phyloP scores from a whole-genome alignment of 2,329 filamentous ascomycete species.

The Epichloe uncinata region DNA sequence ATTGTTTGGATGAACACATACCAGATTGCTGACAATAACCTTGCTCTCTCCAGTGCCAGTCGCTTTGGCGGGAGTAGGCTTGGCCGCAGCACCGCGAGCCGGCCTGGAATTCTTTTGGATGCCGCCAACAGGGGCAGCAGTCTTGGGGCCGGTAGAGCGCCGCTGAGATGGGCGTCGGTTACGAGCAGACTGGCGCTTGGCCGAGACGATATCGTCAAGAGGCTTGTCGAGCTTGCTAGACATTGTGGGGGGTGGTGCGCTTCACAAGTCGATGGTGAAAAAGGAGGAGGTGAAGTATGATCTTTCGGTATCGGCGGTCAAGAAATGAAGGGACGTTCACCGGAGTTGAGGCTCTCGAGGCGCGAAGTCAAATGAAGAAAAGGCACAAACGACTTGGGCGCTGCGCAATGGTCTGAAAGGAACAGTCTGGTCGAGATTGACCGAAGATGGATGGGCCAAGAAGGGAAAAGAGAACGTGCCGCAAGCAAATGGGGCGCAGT shows the following conservation, averaged over 20 bases:
- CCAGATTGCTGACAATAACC: conserved; percentile 97
- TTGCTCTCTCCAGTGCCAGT: conserved; percentile 66
- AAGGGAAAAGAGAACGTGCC: background rate
- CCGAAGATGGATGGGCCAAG: background rate
- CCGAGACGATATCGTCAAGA: conserved; percentile 92
- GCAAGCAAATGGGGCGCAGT: background rate
- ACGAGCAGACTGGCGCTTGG: conserved; percentile 46
- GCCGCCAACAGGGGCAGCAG: conserved; percentile 66
- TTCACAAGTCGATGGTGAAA: background rate
- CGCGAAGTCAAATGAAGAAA: background rate
- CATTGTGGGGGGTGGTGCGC: conserved; percentile 42
- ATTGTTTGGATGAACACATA: conserved; percentile 34
- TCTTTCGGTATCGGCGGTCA: background rate
- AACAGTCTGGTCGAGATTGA: conserved; percentile 1
- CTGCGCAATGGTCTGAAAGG: conserved; percentile 1
- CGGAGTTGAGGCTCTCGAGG: background rate
- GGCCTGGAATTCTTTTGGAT: conserved; percentile 64
- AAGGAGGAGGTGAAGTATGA: background rate
- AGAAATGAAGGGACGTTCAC: background rate
- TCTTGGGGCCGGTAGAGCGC: conserved; percentile 37
- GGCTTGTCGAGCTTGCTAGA: conserved; percentile 93
- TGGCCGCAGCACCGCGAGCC: conserved; percentile 43
- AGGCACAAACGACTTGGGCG: background rate
- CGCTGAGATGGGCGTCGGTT: conserved; percentile 35
- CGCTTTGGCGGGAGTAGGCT: conserved; percentile 52